phyloP scores from a whole-genome alignment of 208 protist species.

The Leishmania turanica region DNA sequence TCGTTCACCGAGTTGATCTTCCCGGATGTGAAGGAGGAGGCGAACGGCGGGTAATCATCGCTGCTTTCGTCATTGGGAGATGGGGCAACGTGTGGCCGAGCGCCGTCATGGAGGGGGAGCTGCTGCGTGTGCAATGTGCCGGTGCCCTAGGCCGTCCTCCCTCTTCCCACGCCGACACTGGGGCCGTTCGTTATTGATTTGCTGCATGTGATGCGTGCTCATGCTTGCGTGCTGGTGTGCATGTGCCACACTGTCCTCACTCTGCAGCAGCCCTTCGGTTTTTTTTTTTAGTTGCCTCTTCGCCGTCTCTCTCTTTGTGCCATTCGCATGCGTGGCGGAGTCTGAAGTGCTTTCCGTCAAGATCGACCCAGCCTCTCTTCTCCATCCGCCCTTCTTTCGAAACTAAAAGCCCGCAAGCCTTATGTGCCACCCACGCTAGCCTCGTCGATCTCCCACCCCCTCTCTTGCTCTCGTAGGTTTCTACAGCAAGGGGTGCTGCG shows the following conservation, averaged over 20 bases:
- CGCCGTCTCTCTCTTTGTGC: background rate
- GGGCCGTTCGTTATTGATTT: background rate
- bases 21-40: slow-evolving; percentile 36
- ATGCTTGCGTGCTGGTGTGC: background rate
- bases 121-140: background rate
- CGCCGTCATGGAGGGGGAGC: background rate
- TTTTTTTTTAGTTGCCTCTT: background rate
- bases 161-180: background rate
- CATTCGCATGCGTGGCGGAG: background rate
- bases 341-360: background rate
- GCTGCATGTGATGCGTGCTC: background rate
- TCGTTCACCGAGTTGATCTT: slow-evolving; percentile 78
- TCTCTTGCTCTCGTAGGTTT: background rate
- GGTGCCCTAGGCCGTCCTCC: background rate
- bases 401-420: background rate
- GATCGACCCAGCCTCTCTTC: background rate
- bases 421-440: background rate
- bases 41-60: background rate
- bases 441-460: background rate
- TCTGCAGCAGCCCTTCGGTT: background rate
- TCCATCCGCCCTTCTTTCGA: too few relatives aligned
- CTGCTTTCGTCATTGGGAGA: background rate
- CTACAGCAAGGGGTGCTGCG: background rate
- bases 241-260: background rate
- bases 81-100: background rate